Evolutionary conservation across 2,329 filamentous ascomycete genomes (phyloP), one percentile per base, ranked within the genome.

Genomic region (Grosmannia serpens): DNA sequence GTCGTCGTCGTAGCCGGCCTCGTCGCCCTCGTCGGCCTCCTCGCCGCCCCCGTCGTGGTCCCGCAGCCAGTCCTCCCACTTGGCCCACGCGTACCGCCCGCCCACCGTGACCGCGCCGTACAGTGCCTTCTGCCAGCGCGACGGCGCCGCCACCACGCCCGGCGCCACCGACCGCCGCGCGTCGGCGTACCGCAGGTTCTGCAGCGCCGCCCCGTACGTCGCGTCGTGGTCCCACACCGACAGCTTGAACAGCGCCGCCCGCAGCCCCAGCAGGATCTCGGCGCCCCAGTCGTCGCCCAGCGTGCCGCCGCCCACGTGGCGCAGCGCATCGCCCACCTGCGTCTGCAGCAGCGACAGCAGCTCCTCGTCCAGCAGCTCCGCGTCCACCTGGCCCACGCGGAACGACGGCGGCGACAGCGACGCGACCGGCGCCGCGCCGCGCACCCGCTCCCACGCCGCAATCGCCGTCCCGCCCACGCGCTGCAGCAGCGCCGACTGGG

Each of bases 161-260:
- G 50, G 41, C 26, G 38, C 9, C 20, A 46, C 52, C 26, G 38
- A 20, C 15, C 5, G 79, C 62, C 92, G 81, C 54, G 91, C 91
- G 69, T 97, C 92, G 13, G 89, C 88, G 68, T 92, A 97, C 68
- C 86, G 86, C 31, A 99, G 79, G 62, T 95, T 95, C 71, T 99
- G 94, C 55, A 99, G 77, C 41, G 89, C 86, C 13, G 94, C 94
- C 61, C 94, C 94, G 71, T 99, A 97, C 6, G 89, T 95, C 46
- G 94, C 89, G 70, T 96, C 86, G 70, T 96, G 89, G 71, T 97
- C 91, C 94, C 94, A 99, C 60, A 99, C 86, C 20, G 88, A 90
- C 62, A 99, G 81, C 73, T 99, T 99, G 78, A 96, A 99, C 9
- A 99, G 76, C 3, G 91, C 76, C 2, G 87, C 83, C 53, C 92